Evolutionary conservation across 345 rosid genomes (phyloP).

Genomic region (Eucalyptus cladocalyx): DNA sequence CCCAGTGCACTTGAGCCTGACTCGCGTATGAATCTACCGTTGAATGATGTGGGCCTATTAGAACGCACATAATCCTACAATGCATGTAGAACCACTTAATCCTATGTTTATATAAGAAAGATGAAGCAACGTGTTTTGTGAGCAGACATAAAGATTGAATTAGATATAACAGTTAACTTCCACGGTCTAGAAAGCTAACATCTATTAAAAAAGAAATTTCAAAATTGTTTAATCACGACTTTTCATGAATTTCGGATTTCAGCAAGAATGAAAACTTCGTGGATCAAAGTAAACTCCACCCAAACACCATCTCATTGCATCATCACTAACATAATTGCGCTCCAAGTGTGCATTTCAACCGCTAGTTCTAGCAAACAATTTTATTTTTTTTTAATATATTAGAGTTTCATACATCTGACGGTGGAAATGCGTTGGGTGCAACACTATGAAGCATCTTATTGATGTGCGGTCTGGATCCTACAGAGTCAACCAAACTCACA

Average conservation of each 20-base stretch:
- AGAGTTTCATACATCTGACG: background rate
- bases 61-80: background rate
- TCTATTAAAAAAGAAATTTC: background rate
- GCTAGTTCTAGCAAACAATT: background rate
- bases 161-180: background rate
- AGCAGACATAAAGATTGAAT: background rate
- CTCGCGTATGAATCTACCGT: no score
- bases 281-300: background rate
- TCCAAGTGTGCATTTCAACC: background rate
- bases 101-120: background rate
- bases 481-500: background rate
- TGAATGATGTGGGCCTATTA: background rate
- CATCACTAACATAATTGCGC: no score
- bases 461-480: background rate
- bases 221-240: no score
- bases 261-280: background rate
- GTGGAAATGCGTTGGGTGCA: background rate
- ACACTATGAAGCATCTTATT: background rate
- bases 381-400: no score
- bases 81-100: background rate
- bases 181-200: background rate
- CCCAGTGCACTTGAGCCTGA: background rate
- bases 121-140: background rate
- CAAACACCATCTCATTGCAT: no score
- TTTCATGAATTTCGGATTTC: background rate